Conservation (phyloP, 257 asterid genomes). For the Solanum etuberosum region DNA sequence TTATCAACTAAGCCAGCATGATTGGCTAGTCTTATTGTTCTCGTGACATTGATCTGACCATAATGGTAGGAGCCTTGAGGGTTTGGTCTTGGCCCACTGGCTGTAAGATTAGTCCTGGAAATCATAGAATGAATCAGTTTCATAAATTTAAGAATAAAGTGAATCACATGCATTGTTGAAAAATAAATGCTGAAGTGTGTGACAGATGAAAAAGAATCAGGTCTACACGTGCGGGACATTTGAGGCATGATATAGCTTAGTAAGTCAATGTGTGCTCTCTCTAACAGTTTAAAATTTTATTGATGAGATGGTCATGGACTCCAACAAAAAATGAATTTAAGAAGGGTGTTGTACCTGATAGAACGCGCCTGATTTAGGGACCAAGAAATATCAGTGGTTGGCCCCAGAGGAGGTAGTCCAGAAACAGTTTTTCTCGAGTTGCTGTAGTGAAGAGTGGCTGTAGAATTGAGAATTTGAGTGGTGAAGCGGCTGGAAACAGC, state of each 20-base stretch:
- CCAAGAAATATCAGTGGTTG: constrained; percentile 20
- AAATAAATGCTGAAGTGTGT: not conserved
- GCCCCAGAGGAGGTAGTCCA: constrained; percentile 29
- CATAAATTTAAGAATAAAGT: not conserved
- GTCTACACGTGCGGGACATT: not conserved
- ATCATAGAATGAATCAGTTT: not conserved
- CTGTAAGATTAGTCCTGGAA: constrained; percentile 57
- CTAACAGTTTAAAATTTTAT: not conserved
- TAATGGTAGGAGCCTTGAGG: constrained; percentile 87
- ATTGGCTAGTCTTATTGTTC: constrained; percentile 35
- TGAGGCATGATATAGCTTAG: not conserved
- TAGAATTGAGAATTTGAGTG: constrained; percentile 25
- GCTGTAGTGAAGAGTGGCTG: constrained; percentile 47
- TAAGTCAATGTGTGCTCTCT: not conserved
- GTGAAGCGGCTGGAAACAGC: constrained; percentile 47
- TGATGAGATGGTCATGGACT: not conserved
- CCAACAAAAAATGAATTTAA: not conserved
- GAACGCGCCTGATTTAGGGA: constrained; percentile 64
- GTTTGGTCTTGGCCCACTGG: constrained; percentile 78
- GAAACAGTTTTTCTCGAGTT: constrained; percentile 22
- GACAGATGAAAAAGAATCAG: not conserved
- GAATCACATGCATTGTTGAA: not conserved
- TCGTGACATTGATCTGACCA: constrained; percentile 36
- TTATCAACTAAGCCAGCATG: constrained; percentile 17
- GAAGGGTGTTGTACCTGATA: constrained; percentile 23